Evolutionary conservation across 805 yeast species (phyloP).

Genomic region (Candida verbasci): DNA sequence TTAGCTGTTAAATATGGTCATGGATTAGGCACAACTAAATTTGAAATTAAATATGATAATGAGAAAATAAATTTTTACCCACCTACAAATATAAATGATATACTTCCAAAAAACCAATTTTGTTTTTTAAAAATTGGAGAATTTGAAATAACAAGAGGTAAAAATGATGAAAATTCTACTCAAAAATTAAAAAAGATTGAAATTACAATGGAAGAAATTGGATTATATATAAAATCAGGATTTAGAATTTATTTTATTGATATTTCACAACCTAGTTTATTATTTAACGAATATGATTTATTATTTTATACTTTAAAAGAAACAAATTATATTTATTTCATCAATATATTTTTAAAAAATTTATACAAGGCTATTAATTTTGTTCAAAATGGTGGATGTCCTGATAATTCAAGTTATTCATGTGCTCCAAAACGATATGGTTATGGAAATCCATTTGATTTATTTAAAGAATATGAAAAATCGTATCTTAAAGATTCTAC

Average conservation of each 20-base stretch:
- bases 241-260: slow-evolving; percentile 44
- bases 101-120: slow-evolving; percentile 50
- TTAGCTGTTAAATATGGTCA: slow-evolving; percentile 48
- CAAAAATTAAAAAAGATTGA: slow-evolving; percentile 33
- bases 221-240: slow-evolving; percentile 50
- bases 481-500: slow-evolving; percentile 9
- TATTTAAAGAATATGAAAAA: slow-evolving; percentile 18
- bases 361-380: slow-evolving; percentile 43
- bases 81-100: slow-evolving; percentile 52
- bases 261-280: slow-evolving; percentile 34
- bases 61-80: slow-evolving; percentile 45
- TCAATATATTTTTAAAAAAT: slow-evolving; percentile 43
- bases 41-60: slow-evolving; percentile 37
- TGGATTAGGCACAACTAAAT: slow-evolving; percentile 58
- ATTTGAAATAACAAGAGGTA: slow-evolving; percentile 29
- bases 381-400: slow-evolving; percentile 25
- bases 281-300: slow-evolving; percentile 40
- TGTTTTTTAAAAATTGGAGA: slow-evolving; percentile 49
- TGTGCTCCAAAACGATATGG: slow-evolving; percentile 19
- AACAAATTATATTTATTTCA: slow-evolving; percentile 37
- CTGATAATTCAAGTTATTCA: slow-evolving; percentile 14
- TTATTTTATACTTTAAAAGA: slow-evolving; percentile 38
- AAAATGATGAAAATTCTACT: slow-evolving; percentile 1
- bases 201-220: slow-evolving; percentile 53
- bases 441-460: slow-evolving; percentile 19